Percentiles rank a stretch among this genome's conserved stretches.
Evolutionary conservation across 1,284 basidiomycete genomes (phyloP).

Genomic region (Albatrellus sp.): DNA sequence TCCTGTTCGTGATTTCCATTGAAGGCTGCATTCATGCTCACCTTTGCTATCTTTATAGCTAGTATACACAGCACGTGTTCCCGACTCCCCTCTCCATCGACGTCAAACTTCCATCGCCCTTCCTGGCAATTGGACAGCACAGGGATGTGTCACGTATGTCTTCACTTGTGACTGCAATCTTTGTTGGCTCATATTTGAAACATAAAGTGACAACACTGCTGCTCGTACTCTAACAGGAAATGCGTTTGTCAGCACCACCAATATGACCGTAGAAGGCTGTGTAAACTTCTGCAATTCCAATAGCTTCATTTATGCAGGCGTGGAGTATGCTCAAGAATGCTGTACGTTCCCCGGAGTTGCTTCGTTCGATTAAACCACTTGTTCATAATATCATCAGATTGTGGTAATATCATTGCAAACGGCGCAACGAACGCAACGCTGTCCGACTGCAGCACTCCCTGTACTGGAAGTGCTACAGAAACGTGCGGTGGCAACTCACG

Average conservation of each 20-base stretch:
- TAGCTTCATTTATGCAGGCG: constrained; percentile 46
- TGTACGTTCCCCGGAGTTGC: constrained; percentile 23
- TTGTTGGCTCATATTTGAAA: not conserved
- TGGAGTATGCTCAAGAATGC: constrained; percentile 46
- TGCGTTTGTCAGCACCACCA: constrained; percentile 27
- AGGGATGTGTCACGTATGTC: constrained; percentile 52
- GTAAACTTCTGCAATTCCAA: constrained; percentile 43
- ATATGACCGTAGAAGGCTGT: constrained; percentile 58
- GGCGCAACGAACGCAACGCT: constrained; percentile 31
- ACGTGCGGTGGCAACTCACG: constrained; percentile 43
- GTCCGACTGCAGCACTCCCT: constrained; percentile 49
- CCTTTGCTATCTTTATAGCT: too few species aligned
- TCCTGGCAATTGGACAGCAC: constrained; percentile 42
- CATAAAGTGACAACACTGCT: constrained; percentile 35
- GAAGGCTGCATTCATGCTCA: too few species aligned
- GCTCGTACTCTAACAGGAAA: constrained; percentile 40
- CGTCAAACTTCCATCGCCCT: constrained; percentile 18
- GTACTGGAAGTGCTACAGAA: constrained; percentile 45
- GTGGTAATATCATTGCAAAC: constrained; percentile 40
- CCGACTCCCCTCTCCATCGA: not conserved
- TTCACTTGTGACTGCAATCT: constrained; percentile 3
- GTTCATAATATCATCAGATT: constrained; percentile 28
- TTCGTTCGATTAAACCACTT: not conserved
- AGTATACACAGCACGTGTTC: too few species aligned
- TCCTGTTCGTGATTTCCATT: too few species aligned